Evolutionary conservation across 306 rosid genomes (phyloP).

Genomic region (Cucumis hystrix): DNA sequence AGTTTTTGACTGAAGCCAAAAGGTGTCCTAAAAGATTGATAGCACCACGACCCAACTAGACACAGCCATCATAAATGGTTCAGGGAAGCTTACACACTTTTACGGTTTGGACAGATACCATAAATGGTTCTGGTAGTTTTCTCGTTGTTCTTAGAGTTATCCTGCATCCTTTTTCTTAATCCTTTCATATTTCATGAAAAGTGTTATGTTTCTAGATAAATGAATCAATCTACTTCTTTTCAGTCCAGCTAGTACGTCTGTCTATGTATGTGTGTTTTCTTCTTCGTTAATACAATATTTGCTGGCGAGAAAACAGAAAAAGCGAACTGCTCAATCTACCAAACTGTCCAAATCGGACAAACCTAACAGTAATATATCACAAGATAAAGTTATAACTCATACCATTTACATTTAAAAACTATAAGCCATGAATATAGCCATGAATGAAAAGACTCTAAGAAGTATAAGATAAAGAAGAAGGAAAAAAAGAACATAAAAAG

Average conservation of each 20-base stretch:
- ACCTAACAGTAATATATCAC: neutral
- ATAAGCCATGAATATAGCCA: neutral
- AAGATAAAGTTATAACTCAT: neutral
- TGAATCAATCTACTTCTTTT: neutral
- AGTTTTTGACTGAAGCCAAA: no score
- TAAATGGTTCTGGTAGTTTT: neutral
- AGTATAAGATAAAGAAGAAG: neutral
- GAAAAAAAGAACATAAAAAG: neutral
- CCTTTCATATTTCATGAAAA: neutral
- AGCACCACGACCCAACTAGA: no score
- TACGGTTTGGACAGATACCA: no score
- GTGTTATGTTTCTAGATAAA: neutral
- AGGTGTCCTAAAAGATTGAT: no score
- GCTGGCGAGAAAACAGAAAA: neutral
- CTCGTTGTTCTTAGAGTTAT: neutral
- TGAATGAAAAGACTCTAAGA: neutral
- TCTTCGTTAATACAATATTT: neutral
- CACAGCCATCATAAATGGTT: no score
- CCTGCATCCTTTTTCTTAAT: neutral
- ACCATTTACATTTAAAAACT: neutral
- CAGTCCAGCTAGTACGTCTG: neutral
- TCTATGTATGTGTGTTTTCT: no score
- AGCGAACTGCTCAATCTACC: neutral
- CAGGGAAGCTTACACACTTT: no score
- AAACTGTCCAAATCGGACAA: neutral